Evolutionary conservation across 1,284 basidiomycete species (phyloP).

Genomic region (Microbotryum saponariae): DNA sequence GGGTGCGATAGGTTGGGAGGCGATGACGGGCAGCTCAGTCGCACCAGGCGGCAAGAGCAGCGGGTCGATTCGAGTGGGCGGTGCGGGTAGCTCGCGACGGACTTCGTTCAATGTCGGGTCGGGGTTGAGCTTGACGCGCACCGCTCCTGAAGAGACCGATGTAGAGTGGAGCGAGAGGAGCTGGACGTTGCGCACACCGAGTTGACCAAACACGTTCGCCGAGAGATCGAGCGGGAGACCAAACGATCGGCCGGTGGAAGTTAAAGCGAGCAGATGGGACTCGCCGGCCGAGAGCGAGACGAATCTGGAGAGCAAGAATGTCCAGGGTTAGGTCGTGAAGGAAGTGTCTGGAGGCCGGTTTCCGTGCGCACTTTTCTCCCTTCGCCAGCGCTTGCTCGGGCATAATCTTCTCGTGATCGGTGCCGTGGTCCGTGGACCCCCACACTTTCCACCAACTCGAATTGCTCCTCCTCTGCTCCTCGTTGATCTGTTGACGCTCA

Average conservation of each 20-base stretch:
- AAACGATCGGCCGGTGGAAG: slow-evolving; percentile 71
- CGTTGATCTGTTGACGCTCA: slow-evolving; percentile 42
- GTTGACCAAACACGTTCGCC: slow-evolving; percentile 79
- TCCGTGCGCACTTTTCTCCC: slow-evolving; percentile 49
- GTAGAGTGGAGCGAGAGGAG: slow-evolving; percentile 33
- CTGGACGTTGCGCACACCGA: slow-evolving; percentile 60
- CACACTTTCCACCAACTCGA: slow-evolving; percentile 34
- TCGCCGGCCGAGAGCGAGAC: slow-evolving; percentile 63
- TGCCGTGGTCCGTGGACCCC: slow-evolving; percentile 40
- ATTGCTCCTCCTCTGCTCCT: slow-evolving; percentile 28
- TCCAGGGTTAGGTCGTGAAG: neutral
- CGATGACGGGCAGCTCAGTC: slow-evolving; percentile 7
- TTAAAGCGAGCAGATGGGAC: slow-evolving; percentile 77
- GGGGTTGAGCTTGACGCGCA: slow-evolving; percentile 33
- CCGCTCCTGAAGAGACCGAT: slow-evolving; percentile 45
- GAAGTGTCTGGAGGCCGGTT: too few species aligned
- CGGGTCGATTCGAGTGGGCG: slow-evolving; percentile 43
- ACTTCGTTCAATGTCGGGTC: slow-evolving; percentile 19
- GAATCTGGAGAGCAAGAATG: slow-evolving; percentile 48
- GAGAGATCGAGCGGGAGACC: slow-evolving; percentile 64
- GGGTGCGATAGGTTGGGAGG: slow-evolving; percentile 2
- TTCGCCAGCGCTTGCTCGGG: slow-evolving; percentile 48
- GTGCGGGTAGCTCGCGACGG: slow-evolving; percentile 13
- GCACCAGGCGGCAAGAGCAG: slow-evolving; percentile 36
- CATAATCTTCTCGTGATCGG: slow-evolving; percentile 44